Evolutionary conservation across 2,329 filamentous ascomycete genomes (phyloP).

Genomic region (Fusarium ambrosium): DNA sequence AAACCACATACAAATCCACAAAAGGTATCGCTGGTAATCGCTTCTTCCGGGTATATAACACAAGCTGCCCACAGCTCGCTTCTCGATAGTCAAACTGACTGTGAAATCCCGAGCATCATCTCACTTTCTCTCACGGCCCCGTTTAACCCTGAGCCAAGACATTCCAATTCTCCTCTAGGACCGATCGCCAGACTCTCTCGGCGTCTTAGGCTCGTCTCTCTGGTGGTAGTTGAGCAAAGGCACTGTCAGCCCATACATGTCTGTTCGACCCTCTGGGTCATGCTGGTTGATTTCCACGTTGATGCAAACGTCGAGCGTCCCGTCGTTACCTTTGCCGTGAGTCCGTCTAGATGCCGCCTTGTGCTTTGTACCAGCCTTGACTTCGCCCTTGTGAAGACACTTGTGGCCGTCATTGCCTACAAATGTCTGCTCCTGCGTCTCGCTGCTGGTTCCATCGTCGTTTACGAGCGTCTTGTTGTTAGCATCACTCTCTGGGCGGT

Average conservation of each 20-base stretch:
- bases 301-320: constrained; percentile 83
- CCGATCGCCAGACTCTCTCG: constrained; percentile 40
- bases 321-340: constrained; percentile 69
- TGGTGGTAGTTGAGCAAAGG: constrained; percentile 70
- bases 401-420: constrained; percentile 74
- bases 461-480: constrained; percentile 42
- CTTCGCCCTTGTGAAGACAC: constrained; percentile 81
- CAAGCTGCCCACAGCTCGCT: constrained; percentile 16
- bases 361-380: constrained; percentile 83
- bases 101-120: constrained; percentile 6
- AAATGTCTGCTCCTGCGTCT: constrained; percentile 47
- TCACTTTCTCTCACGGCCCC: neutral
- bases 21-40: constrained; percentile 10
- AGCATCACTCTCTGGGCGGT: constrained; percentile 51
- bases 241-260: constrained; percentile 88
- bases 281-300: constrained; percentile 90
- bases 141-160: neutral
- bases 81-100: constrained; percentile 8
- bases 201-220: constrained; percentile 44
- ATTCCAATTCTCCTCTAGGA: neutral
- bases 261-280: constrained; percentile 83
- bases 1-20: constrained; percentile 12
- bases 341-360: constrained; percentile 73
- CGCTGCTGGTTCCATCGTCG: constrained; percentile 21
- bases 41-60: constrained; percentile 37